Base-by-base conservation (phyloP, 768 basidiomycete genomes). In the Lyophyllum atratum region DNA sequence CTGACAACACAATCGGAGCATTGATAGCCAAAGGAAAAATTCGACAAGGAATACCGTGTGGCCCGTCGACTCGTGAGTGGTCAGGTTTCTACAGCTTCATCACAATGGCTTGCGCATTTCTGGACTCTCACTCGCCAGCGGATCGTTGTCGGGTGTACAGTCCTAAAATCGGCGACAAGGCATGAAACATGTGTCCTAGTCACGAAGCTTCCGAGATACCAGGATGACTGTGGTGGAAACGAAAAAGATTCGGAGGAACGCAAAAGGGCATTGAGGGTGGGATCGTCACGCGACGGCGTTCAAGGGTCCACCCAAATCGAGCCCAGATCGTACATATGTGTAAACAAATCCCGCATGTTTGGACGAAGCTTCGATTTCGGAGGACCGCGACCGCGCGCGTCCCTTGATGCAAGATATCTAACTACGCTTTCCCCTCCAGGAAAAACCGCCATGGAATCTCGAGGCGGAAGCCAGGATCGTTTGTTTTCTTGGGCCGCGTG, bases 61-160 rank as follows among this genome's bases (percentile, higher is more conserved):
- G 56, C 29, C 17, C 22, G 8, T 37, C 43, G 28, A 53, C 52
- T 33, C 58, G 54, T 62, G 58, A 56, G 48, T 44, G 53, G 49
- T 42, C 49, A 54, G 21, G 24, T 26, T 22, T 45, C 44, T 22
- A 6, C 12, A 12, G 31, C 14, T 47, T 21, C 25, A 14, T 40
- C 10, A 29, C 22, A 10, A 31, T 4, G 40, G 42, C 19, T 5
- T 52, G 26, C 6, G 9, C 3, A 11, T 25, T 34, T 17, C 29
- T 54, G 45, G 25, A 6, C 10, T 25, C 26, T 15, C 1, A 49
- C 29, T 49, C 40, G 40, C 39, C 31, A 44, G 40, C 51, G 51
- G 51, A 21, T 29, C 33, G 40, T 52, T 33, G 26, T 52, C 51
- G 51, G 51, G 29, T 40, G 25, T 6, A 15, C 25, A 17, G 39